Evolutionary conservation across 228 moss, liverwort and hornwort species (phyloP).

Genomic region (Sphagnum magellanicum): DNA sequence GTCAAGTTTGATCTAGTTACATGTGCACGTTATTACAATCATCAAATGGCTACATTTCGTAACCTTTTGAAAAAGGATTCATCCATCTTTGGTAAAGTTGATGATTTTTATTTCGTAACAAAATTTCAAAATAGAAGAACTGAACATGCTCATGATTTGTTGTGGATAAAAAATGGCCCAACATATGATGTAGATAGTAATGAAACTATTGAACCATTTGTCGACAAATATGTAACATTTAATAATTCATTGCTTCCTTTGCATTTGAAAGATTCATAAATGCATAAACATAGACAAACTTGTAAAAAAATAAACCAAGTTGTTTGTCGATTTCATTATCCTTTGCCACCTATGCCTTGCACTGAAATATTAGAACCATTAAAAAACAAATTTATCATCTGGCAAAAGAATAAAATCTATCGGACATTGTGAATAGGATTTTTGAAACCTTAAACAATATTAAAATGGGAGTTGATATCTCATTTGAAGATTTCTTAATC

Average conservation of each 20-base stretch:
- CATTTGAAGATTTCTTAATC: background rate
- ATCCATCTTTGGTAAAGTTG: background rate
- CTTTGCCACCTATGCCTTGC: too few relatives aligned
- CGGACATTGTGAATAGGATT: too few relatives aligned
- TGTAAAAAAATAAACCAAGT: background rate
- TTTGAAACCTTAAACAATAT: background rate
- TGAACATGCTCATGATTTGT: background rate
- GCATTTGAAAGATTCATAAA: background rate
- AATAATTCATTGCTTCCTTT: background rate
- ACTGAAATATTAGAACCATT: too few relatives aligned
- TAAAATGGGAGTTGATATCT: background rate
- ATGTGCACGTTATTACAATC: background rate
- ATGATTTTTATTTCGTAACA: background rate
- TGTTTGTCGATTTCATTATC: background rate
- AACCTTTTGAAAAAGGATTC: background rate
- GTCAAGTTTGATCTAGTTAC: too few relatives aligned
- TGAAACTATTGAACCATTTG: background rate
- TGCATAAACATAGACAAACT: background rate
- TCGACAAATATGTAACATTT: background rate
- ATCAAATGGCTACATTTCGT: background rate
- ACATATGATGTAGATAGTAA: background rate
- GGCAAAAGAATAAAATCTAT: too few relatives aligned
- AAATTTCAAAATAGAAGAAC: background rate
- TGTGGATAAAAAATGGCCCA: background rate
- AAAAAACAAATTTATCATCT: too few relatives aligned